Conservation (phyloP, 2,329 filamentous ascomycete genomes). For the Pestalotiopsis fici region DNA sequence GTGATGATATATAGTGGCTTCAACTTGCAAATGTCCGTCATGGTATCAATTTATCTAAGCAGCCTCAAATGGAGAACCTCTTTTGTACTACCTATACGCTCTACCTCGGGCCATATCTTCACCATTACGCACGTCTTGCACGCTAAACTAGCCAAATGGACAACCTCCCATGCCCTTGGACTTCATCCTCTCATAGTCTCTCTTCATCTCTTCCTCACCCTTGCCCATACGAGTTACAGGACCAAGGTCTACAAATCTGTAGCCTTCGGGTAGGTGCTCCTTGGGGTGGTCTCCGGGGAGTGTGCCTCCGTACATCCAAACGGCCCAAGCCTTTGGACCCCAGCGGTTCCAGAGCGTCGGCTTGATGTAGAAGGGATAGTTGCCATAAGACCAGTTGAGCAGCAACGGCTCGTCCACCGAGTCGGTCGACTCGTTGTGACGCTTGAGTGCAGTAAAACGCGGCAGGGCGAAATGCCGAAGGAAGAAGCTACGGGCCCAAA, state of each 20-base stretch:
- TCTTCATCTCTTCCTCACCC: conserved; percentile 50
- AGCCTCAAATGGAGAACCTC: too few relatives aligned
- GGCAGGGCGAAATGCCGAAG: conserved; percentile 63
- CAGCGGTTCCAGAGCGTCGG: conserved; percentile 63
- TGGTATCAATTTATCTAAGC: too few relatives aligned
- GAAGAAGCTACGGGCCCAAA: conserved; percentile 54
- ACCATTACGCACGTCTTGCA: too few relatives aligned
- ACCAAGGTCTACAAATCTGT: conserved; percentile 61
- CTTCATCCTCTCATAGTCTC: conserved; percentile 35
- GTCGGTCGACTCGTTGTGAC: conserved; percentile 47
- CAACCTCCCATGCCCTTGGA: conserved; percentile 29
- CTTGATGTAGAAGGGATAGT: conserved; percentile 66
- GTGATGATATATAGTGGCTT: too few relatives aligned
- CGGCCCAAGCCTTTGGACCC: conserved; percentile 56
- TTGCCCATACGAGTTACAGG: conserved; percentile 55
- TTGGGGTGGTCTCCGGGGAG: conserved; percentile 44
- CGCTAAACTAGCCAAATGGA: conserved; percentile 27
- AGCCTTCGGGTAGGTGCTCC: conserved; percentile 48
- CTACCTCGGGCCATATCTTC: too few relatives aligned
- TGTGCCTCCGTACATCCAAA: conserved; percentile 42
- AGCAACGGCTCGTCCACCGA: conserved; percentile 53
- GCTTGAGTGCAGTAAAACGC: conserved; percentile 42
- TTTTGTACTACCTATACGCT: too few relatives aligned
- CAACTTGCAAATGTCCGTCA: too few relatives aligned
- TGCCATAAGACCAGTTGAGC: conserved; percentile 50